Conservation (phyloP, 2,329 filamentous ascomycete species). For the Pseudogymnoascus sp. region DNA sequence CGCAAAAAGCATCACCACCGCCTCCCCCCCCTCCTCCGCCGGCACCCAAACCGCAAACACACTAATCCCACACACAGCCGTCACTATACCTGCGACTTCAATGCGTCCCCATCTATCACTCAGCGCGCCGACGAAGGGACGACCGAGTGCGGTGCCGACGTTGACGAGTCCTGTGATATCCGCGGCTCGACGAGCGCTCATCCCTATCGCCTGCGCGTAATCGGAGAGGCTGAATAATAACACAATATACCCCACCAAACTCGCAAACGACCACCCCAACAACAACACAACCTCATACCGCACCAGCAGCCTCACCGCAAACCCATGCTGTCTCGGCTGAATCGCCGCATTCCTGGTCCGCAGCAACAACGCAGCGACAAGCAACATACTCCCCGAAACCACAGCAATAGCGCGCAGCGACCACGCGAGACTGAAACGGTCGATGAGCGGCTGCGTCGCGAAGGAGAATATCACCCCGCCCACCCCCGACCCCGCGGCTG, state of each 20-base stretch:
- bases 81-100: constrained; percentile 33
- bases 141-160: constrained; percentile 38
- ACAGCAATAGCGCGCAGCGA: constrained; percentile 39
- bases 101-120: constrained; percentile 39
- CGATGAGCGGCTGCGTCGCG: constrained; percentile 43
- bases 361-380: constrained; percentile 13
- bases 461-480: constrained; percentile 46
- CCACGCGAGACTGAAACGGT: constrained; percentile 42
- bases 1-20: constrained; percentile 35
- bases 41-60: constrained; percentile 41
- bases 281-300: constrained; percentile 31
- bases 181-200: constrained; percentile 33
- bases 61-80: constrained; percentile 32
- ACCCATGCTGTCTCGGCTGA: constrained; percentile 11
- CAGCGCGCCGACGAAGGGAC: constrained; percentile 37
- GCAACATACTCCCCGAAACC: constrained; percentile 11
- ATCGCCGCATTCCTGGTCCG: constrained; percentile 17
- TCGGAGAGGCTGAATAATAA: constrained; percentile 40
- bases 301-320: constrained; percentile 26
- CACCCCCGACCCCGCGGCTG: constrained; percentile 45
- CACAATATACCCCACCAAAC: constrained; percentile 40
- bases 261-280: constrained; percentile 36
- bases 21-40: constrained; percentile 31
- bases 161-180: constrained; percentile 38
- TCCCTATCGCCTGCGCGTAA: constrained; percentile 37